A percentile compares a stretch with the other conserved stretches of the same genome.
These are phyloP conservation scores for Oryza brachyantha DNA, from an alignment of 176 grass and related monocot genomes.

Conservation along the genomic window DNA sequence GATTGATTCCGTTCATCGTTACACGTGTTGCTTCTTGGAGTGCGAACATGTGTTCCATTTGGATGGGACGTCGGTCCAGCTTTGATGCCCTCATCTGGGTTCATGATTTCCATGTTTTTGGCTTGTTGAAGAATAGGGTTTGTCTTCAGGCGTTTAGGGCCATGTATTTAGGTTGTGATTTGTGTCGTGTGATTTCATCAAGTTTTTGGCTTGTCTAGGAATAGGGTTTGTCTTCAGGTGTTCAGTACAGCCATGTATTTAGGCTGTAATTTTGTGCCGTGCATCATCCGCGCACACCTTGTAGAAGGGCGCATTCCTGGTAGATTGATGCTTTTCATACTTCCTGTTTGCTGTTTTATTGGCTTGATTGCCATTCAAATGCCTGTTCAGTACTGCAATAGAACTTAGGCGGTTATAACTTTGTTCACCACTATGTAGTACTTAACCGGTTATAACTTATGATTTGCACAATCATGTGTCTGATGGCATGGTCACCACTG, in stretches of 20 bases:
- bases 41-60: constrained; percentile 28
- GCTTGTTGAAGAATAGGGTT: background rate
- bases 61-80: background rate
- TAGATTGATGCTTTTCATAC: background rate
- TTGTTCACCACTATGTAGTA: background rate
- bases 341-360: background rate
- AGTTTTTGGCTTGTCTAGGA: background rate
- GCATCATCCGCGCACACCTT: background rate
- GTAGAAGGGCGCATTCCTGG: background rate
- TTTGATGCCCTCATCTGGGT: background rate
- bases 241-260: background rate
- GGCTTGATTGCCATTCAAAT: no score
- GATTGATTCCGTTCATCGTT: constrained; percentile 28
- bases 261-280: background rate
- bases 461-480: background rate
- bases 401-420: no score
- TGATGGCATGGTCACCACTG: background rate
- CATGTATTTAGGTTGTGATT: background rate
- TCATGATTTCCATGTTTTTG: background rate
- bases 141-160: background rate
- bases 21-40: constrained; percentile 11
- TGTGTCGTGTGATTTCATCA: background rate
- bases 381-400: no score
- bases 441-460: background rate
- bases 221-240: background rate